These are phyloP conservation scores for Trametes elegans DNA, from an alignment of 768 basidiomycete genomes.

Conservation along the genomic window DNA sequence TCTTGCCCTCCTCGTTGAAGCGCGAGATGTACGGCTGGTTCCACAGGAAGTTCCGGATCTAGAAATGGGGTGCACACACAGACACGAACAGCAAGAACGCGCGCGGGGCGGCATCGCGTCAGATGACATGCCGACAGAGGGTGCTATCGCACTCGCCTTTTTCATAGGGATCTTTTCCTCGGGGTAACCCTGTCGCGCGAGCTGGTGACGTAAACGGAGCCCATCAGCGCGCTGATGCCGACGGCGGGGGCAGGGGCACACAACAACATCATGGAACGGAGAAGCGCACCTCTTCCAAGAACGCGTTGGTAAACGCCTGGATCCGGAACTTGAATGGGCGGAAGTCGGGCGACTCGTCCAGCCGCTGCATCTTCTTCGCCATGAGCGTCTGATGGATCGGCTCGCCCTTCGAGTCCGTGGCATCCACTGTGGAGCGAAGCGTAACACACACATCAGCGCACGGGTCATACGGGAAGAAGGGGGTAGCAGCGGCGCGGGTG, in stretches of 20 bases:
- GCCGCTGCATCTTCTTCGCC: conserved; percentile 97
- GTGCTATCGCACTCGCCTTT: conserved; percentile 57
- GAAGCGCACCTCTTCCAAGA: conserved; percentile 77
- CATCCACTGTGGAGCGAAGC: conserved; percentile 64
- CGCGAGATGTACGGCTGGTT: conserved; percentile 90
- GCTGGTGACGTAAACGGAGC: conserved; percentile 41
- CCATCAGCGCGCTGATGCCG: conserved; percentile 12
- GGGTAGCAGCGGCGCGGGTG: neutral
- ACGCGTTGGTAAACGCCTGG: conserved; percentile 94
- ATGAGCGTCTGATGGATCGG: conserved; percentile 97
- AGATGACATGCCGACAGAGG: conserved; percentile 9
- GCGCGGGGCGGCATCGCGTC: conserved; percentile 10
- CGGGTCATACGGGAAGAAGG: conserved; percentile 12
- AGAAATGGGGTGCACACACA: conserved; percentile 5
- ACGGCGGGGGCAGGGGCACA: neutral
- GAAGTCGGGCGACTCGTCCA: conserved; percentile 96
- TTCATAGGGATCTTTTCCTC: conserved; percentile 97
- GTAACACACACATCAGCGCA: conserved; percentile 16
- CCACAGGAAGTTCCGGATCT: conserved; percentile 97
- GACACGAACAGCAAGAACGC: conserved; percentile 5
- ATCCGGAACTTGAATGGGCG: conserved; percentile 99
- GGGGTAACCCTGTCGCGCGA: conserved; percentile 81
- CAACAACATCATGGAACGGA: neutral
- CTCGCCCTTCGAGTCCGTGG: conserved; percentile 92
- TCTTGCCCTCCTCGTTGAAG: conserved; percentile 99